Conservation (phyloP, 2,329 filamentous ascomycete species). For the Aspergillus sp. region DNA sequence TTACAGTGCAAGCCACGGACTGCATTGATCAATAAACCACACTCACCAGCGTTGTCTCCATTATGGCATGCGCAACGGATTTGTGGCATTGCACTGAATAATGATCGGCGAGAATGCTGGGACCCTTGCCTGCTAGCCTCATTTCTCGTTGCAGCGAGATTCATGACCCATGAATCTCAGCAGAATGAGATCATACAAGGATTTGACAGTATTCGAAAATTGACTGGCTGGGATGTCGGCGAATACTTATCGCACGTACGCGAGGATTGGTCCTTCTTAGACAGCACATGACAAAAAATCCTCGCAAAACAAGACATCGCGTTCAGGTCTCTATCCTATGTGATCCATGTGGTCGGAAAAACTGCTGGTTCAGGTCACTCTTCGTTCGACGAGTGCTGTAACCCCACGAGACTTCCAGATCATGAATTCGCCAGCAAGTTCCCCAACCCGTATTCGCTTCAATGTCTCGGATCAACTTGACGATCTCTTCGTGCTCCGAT, state of each 20-base stretch:
- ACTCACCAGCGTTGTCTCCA: conserved; percentile 37
- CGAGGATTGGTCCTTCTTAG: conserved; percentile 23
- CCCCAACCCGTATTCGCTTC: conserved; percentile 44
- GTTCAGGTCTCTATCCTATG: not conserved
- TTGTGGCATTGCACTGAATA: conserved; percentile 51
- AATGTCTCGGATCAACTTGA: conserved; percentile 39
- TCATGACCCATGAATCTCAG: conserved; percentile 50
- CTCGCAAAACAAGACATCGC: not conserved
- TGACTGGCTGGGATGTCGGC: conserved; percentile 44
- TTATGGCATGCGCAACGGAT: conserved; percentile 51
- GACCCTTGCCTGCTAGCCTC: conserved; percentile 49
- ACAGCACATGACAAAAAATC: conserved; percentile 10
- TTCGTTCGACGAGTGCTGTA: conserved; percentile 19
- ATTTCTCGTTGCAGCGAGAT: conserved; percentile 44
- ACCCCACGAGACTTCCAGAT: conserved; percentile 24
- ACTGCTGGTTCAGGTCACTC: conserved; percentile 4
- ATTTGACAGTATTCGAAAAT: conserved; percentile 34
- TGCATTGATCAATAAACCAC: conserved; percentile 29
- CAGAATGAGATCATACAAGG: conserved; percentile 43
- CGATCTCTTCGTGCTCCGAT: conserved; percentile 43
- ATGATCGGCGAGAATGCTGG: conserved; percentile 47
- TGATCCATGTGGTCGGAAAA: conserved; percentile 19
- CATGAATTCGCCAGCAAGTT: conserved; percentile 19
- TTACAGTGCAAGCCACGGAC: conserved; percentile 52
- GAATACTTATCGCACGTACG: conserved; percentile 17